These are phyloP conservation scores for Naganishia liquefaciens DNA, from an alignment of 1,284 basidiomycete genomes.

Conservation along the genomic window DNA sequence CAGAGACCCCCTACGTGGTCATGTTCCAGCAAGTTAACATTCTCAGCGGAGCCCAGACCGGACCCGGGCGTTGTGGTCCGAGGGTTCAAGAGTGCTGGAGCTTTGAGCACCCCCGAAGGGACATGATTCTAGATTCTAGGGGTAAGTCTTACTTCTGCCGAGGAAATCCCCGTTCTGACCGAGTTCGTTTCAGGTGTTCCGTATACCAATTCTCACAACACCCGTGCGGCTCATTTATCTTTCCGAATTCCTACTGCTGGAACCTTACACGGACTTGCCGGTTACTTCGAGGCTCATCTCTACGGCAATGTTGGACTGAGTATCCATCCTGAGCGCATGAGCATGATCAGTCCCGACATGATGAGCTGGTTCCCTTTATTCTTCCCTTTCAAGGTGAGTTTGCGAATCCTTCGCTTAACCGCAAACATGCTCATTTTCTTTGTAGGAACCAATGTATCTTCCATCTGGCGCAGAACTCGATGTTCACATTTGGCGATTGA, in stretches of 20 bases:
- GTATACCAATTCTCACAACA: constrained; percentile 83
- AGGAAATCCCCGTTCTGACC: not conserved
- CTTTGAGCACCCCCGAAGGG: constrained; percentile 87
- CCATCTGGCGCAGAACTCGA: constrained; percentile 89
- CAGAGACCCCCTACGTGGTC: constrained; percentile 96
- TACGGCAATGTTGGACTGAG: constrained; percentile 87
- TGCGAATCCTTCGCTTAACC: constrained; percentile 66
- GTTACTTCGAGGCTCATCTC: constrained; percentile 94
- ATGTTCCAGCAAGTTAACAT: constrained; percentile 93
- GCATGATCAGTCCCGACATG: constrained; percentile 87
- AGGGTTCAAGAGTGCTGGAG: constrained; percentile 95
- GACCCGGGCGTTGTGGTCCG: constrained; percentile 67
- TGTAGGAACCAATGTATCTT: constrained; percentile 84
- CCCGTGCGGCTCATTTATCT: constrained; percentile 71
- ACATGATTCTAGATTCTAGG: constrained; percentile 69
- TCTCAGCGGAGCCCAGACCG: constrained; percentile 68
- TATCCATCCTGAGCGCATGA: constrained; percentile 87
- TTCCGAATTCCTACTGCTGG: constrained; percentile 95
- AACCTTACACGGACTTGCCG: constrained; percentile 93
- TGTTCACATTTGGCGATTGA: constrained; percentile 91
- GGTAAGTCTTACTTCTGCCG: constrained; percentile 57
- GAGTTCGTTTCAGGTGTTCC: constrained; percentile 63
- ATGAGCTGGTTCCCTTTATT: constrained; percentile 98
- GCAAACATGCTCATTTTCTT: constrained; percentile 1
- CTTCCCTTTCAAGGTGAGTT: constrained; percentile 89